Evolutionary conservation across 202 grass and related monocot species (phyloP), one percentile per base, ranked within the genome.

Genomic region (Bolboschoenoplectus hybrid): DNA sequence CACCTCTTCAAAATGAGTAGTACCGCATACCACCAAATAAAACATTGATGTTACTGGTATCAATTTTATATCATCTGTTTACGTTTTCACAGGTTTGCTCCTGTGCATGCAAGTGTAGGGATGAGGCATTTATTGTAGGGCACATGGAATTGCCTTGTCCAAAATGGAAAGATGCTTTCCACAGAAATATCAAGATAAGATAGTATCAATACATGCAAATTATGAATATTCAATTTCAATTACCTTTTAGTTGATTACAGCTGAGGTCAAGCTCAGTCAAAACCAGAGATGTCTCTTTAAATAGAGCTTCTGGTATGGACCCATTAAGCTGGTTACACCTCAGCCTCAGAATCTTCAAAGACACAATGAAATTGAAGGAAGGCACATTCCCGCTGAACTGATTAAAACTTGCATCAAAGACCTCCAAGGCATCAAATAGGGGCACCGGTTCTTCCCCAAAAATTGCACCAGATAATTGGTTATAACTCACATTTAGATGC

Each of bases 371-470:
- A 88, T 93, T 95, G 62, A 98, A 95, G 5, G 67, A 84, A 17
- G 95, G 95, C n/a, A 98, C 82, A 67, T 87, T 92, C 62, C 93
- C 91, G 17, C 2, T 88, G 26, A 98, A 85, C 81, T 50, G 86
- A 83, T 98, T 98, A 58, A 87, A 93, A 84, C 95, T 98, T 19
- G 89, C 90, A 85, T 98, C 95, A 61, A 98, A 95, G 57, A 98
- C 90, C 90, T 98, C 87, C 35, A 98, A 87, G 40, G 77, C 89
- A 73, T 94, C 95, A 32, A 98, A 95, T 67, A 93, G 57, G 51
- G 93, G 89, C 81, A 93, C 89, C 0, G 85, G 89, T 80, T 88
- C 91, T 86, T 88, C 89, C 47, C 76, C 91, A 88, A 98, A 95
- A 10, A 98, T 74, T 85, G 89, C 51, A 13, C 93, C 95, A 46